These are phyloP conservation scores for Thelephora aurantiotincta DNA, from an alignment of 768 basidiomycete genomes.

Conservation along the genomic window DNA sequence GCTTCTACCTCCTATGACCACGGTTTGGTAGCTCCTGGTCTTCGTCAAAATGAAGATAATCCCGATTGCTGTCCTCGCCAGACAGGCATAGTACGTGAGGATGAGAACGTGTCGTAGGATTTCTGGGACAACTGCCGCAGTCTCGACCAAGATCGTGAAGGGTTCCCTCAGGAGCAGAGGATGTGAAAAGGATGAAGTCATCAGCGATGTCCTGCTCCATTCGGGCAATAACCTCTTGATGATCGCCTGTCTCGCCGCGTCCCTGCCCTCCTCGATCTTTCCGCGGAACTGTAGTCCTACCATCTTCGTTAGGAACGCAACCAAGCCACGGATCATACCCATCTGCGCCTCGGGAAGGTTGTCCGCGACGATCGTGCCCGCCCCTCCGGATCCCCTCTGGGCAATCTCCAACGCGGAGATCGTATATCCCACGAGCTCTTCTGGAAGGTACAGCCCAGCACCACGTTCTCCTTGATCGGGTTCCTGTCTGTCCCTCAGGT, in stretches of 20 bases:
- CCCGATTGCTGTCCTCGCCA: constrained; percentile 77
- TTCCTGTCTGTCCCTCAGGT: constrained; percentile 65
- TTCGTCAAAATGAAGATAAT: constrained; percentile 75
- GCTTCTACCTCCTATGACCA: constrained; percentile 33
- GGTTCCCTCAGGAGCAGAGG: constrained; percentile 86
- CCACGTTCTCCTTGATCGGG: constrained; percentile 65
- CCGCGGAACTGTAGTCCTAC: constrained; percentile 56
- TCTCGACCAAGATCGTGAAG: constrained; percentile 79
- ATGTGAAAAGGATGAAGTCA: constrained; percentile 49
- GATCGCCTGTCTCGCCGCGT: constrained; percentile 70
- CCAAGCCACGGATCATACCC: constrained; percentile 63
- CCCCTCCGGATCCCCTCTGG: constrained; percentile 47
- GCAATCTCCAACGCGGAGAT: constrained; percentile 70
- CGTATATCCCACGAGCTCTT: constrained; percentile 85
- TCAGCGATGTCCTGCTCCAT: constrained; percentile 79
- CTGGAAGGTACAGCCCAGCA: constrained; percentile 79
- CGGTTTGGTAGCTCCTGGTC: constrained; percentile 30
- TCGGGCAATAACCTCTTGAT: constrained; percentile 84
- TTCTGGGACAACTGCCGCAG: constrained; percentile 80
- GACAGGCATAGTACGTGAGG: constrained; percentile 79
- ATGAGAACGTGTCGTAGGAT: constrained; percentile 82
- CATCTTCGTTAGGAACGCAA: constrained; percentile 54
- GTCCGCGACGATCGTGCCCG: constrained; percentile 47
- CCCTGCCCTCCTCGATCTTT: constrained; percentile 59
- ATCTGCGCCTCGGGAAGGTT: constrained; percentile 65